These are phyloP conservation scores for Margaritispora aquatica DNA, from an alignment of 495 filamentous ascomycete species.

Conservation along the genomic window DNA sequence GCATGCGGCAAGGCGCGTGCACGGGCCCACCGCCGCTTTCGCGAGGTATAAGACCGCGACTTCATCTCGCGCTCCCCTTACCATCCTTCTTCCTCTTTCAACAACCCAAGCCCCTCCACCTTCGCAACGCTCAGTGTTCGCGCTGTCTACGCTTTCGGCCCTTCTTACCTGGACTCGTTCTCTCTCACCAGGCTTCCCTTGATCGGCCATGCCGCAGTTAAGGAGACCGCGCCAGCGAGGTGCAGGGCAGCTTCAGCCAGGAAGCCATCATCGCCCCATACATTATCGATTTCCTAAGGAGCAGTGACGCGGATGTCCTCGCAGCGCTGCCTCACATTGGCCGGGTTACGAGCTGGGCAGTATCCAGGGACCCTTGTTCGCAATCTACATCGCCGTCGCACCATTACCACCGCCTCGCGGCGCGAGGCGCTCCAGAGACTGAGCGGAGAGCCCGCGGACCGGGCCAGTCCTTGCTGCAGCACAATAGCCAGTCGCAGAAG, in stretches of 20 bases:
- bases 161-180: background rate
- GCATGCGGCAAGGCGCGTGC: slow-evolving; percentile 11
- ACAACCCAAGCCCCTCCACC: background rate
- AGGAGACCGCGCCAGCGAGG: slow-evolving; percentile 3
- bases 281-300: slow-evolving; percentile 3
- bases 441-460: background rate
- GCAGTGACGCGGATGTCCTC: slow-evolving; percentile 10
- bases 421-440: background rate
- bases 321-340: slow-evolving; percentile 6
- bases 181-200: background rate
- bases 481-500: background rate
- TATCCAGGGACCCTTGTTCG: background rate
- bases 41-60: slow-evolving; percentile 9
- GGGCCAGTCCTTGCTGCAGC: background rate
- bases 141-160: slow-evolving; percentile 7
- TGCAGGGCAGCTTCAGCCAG: slow-evolving; percentile 2
- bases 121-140: background rate
- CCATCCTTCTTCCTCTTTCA: slow-evolving; percentile 12
- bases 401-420: slow-evolving; percentile 5
- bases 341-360: slow-evolving; percentile 12
- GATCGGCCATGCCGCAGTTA: slow-evolving; percentile 10
- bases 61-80: slow-evolving; percentile 2
- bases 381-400: background rate
- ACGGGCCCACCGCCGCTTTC: slow-evolving; percentile 20
- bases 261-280: slow-evolving; percentile 8